Evolutionary conservation across 768 basidiomycete genomes (phyloP), one percentile per base, ranked within the genome.

Genomic region (Boletus speciosus): DNA sequence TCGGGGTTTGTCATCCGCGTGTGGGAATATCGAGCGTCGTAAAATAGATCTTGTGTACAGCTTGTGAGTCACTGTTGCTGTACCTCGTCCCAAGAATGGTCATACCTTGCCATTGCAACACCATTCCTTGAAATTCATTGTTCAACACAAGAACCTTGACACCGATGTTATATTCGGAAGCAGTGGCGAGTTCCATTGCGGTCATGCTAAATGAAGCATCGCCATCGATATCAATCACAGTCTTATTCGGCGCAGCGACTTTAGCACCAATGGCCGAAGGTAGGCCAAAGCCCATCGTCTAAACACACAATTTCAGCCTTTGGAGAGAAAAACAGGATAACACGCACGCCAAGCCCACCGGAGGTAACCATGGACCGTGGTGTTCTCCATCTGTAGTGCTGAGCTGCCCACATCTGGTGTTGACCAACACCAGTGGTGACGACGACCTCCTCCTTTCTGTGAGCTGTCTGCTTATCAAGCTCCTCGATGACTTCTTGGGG

Each of bases 181-280:
- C 97, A 1, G 97, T 99, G 23, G 87, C 86, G 48, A 99, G 84
- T 73, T 99, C 97, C 97, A 98, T 99, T 0, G 94, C 96, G 2
- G 97, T 98, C 97, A 98, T 99, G 66, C 90, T 93, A 75, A 98
- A 95, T 21, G 93, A 96, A 0, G 97, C 97, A 68, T 99, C 97
- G 11, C 97, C 97, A 62, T 99, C 97, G 58, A 98, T 86, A 70
- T 99, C 95, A 45, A 99, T 77, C 53, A 99, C 96, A 51, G 82
- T 88, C 75, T 98, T 98, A 27, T 93, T 72, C 0, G 96, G 96
- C 1, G 88, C 88, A 25, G 93, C 97, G 35, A 99, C 94, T 72
- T 99, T 99, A 59, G 96, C 96, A 44, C 97, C 97, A 53, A 98
- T 91, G 45, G 94, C 90, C 0, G 93, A 78, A 1, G 96, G 97